Evolutionary conservation across 768 basidiomycete genomes (phyloP), one percentile per base, ranked within the genome.

Genomic region (Hygrophorus pudorinus): DNA sequence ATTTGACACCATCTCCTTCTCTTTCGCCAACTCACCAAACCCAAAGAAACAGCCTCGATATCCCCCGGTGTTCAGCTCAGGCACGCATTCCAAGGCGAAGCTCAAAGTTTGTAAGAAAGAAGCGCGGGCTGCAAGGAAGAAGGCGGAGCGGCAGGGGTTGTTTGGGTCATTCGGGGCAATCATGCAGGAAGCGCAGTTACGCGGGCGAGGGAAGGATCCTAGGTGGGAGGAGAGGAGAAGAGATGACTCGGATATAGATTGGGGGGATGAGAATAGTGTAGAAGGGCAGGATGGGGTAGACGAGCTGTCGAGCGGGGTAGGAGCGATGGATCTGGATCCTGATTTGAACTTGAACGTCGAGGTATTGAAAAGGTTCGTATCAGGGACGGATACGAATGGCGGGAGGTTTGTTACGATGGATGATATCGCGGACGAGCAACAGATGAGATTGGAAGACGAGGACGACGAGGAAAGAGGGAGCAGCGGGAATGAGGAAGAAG

Each of bases 171-270:
- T 75, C 41, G 74, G 79, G 0, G 79, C 75, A 12, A 71, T 73
- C 51, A 54, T 72, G 48, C 70, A 72, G 9, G 81, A 85, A 55
- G 72, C 65, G 10, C 61, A 63, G 50, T 53, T 81, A 51, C 71
- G 58, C 13, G 66, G 69, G n/a, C 54, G 38, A 17, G 65, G 45
- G 41, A 52, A 48, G 20, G 65, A 72, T 53, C 60, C 67, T 2
- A 63, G 65, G 44, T 62, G 65, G 59, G 63, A 65, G n/a, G 70
- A 78, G 50, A 63, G 75, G 57, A 69, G 81, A 41, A 61, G 65
- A 35, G 80, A 70, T 0, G 82, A 82, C 55, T 81, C 79, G 21
- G 85, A 86, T 54, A 47, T 85, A 10, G 76, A 83, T 34, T 83
- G 78, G 78, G 80, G 78, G 1, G 72, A 70, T 37, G 64, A 57